These are phyloP conservation scores for Trametes gibbosa DNA, from an alignment of 768 basidiomycete species.

Conservation along the genomic window DNA sequence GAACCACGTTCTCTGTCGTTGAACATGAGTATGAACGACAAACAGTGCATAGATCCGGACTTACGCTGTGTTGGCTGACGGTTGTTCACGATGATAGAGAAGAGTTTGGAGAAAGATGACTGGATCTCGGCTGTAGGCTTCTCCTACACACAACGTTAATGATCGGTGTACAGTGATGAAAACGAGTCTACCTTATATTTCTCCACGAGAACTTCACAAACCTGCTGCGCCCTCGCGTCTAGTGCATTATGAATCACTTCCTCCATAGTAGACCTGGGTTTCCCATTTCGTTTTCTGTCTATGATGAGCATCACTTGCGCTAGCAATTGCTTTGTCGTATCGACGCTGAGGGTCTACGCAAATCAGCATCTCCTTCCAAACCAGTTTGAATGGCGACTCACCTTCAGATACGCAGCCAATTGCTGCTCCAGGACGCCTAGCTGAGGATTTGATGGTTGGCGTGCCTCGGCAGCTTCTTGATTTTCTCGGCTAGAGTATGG, in stretches of 20 bases:
- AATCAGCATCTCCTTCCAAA: not conserved
- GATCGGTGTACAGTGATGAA: no score
- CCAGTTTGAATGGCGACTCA: not conserved
- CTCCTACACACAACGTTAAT: no score
- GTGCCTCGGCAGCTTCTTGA: not conserved
- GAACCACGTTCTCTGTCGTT: no score
- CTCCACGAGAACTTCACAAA: not conserved
- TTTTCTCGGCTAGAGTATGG: not conserved
- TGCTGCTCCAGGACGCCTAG: not conserved
- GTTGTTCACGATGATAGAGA: no score
- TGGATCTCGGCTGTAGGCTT: no score
- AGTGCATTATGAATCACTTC: not conserved
- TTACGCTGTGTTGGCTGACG: no score
- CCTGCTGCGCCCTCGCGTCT: not conserved
- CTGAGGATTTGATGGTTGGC: not conserved
- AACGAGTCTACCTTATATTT: not conserved
- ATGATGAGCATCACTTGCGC: not conserved
- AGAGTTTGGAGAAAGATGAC: no score
- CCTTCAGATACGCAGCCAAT: constrained; percentile 9
- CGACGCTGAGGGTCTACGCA: not conserved
- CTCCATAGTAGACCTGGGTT: not conserved
- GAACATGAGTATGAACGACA: no score
- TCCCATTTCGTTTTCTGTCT: not conserved
- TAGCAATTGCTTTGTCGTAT: not conserved
- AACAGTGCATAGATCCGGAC: no score